phyloP scores from a whole-genome alignment of 805 yeast species.

The Zygoascus tannicola region DNA sequence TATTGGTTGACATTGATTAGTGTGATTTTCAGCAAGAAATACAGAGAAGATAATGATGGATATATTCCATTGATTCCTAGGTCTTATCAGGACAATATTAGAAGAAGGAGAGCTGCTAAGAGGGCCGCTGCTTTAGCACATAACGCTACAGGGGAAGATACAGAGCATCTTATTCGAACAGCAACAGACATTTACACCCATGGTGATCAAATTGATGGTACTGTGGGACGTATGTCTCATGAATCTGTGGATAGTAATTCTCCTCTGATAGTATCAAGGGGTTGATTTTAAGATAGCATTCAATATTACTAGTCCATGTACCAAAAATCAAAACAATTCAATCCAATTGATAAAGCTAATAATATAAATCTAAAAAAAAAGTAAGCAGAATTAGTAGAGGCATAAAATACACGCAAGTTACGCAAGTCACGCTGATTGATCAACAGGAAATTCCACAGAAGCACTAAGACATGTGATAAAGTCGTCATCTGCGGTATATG shows the following conservation, averaged over 20 bases:
- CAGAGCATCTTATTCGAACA: constrained; percentile 8
- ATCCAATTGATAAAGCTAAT: too few species aligned
- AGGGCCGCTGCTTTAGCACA: background rate
- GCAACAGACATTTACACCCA: constrained; percentile 9
- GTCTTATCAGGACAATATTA: constrained; percentile 43
- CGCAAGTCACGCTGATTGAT: background rate
- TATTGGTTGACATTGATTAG: constrained; percentile 53
- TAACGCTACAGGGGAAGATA: constrained; percentile 1
- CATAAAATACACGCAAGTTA: too few species aligned
- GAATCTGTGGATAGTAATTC: constrained; percentile 11
- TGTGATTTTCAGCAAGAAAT: constrained; percentile 37
- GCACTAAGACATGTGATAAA: constrained; percentile 72
- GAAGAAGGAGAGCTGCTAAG: background rate
- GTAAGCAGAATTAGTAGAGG: too few species aligned
- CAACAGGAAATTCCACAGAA: constrained; percentile 32
- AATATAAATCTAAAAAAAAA: too few species aligned
- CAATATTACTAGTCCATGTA: too few species aligned
- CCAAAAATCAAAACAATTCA: too few species aligned
- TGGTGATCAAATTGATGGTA: background rate
- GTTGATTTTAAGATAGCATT: too few species aligned
- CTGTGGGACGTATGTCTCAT: constrained; percentile 4
- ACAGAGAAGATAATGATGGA: constrained; percentile 47
- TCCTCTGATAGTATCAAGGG: constrained; percentile 8
- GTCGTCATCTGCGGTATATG: constrained; percentile 75
- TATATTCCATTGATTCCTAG: constrained; percentile 54